Conservation (phyloP, 2,329 filamentous ascomycete genomes). For the Aspergillus eucalypticola region DNA sequence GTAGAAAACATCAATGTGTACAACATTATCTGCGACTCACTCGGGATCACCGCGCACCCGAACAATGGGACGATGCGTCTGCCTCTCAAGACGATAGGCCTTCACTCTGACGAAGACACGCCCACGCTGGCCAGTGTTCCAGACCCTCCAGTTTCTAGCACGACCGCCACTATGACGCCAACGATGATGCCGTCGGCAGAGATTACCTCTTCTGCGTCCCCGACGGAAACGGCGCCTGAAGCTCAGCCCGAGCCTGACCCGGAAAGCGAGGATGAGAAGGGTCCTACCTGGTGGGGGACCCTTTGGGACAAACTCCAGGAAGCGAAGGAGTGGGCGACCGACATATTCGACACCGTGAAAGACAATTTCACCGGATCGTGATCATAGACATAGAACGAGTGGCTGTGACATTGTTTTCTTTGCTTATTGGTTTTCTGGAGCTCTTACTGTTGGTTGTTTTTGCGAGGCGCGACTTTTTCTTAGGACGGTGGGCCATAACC, state of each 20-base stretch:
- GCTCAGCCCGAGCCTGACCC: conserved; percentile 12
- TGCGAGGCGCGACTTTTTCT: background rate
- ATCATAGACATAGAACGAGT: conserved; percentile 1
- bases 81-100: conserved; percentile 46
- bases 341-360: conserved; percentile 33
- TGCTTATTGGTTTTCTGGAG: background rate
- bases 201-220: background rate
- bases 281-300: conserved; percentile 34
- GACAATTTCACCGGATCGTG: conserved; percentile 24
- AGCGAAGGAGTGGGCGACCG: conserved; percentile 38
- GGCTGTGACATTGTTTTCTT: background rate
- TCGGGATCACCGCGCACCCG: conserved; percentile 69
- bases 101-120: conserved; percentile 45
- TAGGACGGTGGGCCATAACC: background rate
- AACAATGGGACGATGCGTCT: conserved; percentile 81
- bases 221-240: background rate
- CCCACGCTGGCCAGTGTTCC: conserved; percentile 34
- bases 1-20: conserved; percentile 92
- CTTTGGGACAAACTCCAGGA: conserved; percentile 38
- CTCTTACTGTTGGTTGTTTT: conserved; percentile 1
- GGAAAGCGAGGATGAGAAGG: conserved; percentile 23
- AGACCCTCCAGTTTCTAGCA: conserved; percentile 32
- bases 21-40: conserved; percentile 87
- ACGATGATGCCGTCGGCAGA: conserved; percentile 1
- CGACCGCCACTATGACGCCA: background rate